Base-by-base conservation (phyloP, 768 basidiomycete species). In the Auriscalpium orientale region DNA sequence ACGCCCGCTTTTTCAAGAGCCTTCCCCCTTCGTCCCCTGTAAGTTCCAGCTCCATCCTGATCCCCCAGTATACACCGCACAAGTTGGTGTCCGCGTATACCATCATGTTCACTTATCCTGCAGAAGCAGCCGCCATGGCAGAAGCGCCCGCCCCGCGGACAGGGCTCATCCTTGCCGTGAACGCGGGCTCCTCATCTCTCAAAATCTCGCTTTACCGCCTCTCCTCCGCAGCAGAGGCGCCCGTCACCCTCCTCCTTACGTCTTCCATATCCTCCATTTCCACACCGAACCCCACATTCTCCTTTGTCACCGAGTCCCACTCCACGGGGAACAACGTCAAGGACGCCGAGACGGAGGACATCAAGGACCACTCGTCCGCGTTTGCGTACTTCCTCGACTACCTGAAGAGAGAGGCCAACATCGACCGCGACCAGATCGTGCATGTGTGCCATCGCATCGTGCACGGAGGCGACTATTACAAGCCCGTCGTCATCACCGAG, bases 171-270 rank as follows among this genome's bases (percentile, higher is more conserved):
- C 82, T 91, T 22, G 76, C 89, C 3, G 76, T 85, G 60, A 91
- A 91, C 62, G 82, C 90, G 6, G 90, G 90, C 40, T 91, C 89
- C 0, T 92, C 90, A 2, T 92, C 90, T 6, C 83, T 93, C 72
- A 93, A 92, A 72, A 80, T 88, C 46, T 83, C 87, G 12, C 78
- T 93, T 46, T 93, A 79, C 63, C 62, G 66, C 43, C 66, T 72
- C 33, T 61, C 62, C 12, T 40, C 62, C 8, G 59, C 58, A 16
- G 64, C 67, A 1, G 65, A 71, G 47, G 63, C 69, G 34, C 74
- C 75, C 8, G 70, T 74, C 9, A 57, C 71, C 4, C 76, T 83
- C 37, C 54, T 82, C 28, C 66, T 84, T 46, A 78, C 73, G 4
- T 80, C 77, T 13, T 76, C 77, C 38, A 73, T 83, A 44, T 76